Evolutionary conservation across 352 stramenopile species (phyloP), one percentile per base, ranked within the genome.

Genomic region (Aphanomyces stellatus): DNA sequence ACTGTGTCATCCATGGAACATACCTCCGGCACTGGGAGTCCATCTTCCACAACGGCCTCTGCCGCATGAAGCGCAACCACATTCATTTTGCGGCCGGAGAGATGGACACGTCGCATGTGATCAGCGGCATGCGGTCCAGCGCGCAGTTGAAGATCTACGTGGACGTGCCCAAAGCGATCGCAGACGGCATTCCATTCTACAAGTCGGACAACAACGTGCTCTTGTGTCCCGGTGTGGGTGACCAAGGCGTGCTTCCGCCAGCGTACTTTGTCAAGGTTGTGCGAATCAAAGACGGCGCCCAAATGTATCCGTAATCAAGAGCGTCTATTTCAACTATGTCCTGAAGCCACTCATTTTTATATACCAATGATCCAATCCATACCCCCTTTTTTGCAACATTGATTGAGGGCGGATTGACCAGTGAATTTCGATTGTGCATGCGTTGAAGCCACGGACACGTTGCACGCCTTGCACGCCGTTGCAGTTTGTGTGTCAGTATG

Each of bases 161-260:
- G 8, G 80, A 94, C 67, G 75, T 83, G 15, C 55, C 65, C 3
- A 69, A 69, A 40, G 86, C 84, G 13, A 65, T 94, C 53, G 51
- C 33, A 0, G 83, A 91, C 49, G 82, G 84, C 7, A 85, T 94
- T 67, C 82, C 78, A 71, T 93, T 94, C 63, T 94, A 80, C 64
- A 84, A 80, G 34, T 94, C 86, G 6, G 91, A 77, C 62, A 94
- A 94, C 68, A 91, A 93, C 66, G 86, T 94, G 24, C 69, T 94
- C 25, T 61, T 94, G 31, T 93, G 77, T 71, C 74, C 82, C 1
- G 86, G 86, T 0, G 30, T 76, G 17, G 78, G 71, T 0, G 79
- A 87, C 0, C 71, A 69, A 0, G 86, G 86, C 0, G 64, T 80
- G 1, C 77, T 94, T 35, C 63, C 77, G 5, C 59, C 53, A 6